Base-by-base conservation (phyloP, 2,329 filamentous ascomycete genomes). In the Cercospora brassicicola region DNA sequence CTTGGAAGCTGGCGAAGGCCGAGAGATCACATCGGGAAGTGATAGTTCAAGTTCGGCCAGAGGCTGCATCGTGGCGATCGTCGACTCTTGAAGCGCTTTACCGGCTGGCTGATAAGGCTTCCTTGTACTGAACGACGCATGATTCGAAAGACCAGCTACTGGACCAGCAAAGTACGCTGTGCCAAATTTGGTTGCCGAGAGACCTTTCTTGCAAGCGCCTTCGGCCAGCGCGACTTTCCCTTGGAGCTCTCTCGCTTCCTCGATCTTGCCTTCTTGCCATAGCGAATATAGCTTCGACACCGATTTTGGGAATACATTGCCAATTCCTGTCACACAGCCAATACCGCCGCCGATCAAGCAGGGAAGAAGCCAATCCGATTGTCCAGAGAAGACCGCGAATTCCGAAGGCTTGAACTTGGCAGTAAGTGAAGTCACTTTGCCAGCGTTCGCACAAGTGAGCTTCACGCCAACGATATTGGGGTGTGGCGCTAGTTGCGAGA, bases 111-210 rank as follows among this genome's bases (percentile, higher is more conserved):
- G 67, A 55, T 72, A 67, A 13, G 64, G 72, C 61, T 71, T 71
- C 59, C 69, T 55, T 15, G 67, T 55, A 39, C 64, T 30, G 33
- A 72, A 72, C 0, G 48, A 31, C 7, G 66, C 65, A 30, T 66
- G 64, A 18, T 66, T 67, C 13, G 33, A 28, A 8, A 67, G 60
- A 73, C 75, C 71, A 59, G 67, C 67, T n/a, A 62, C 56, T 0
- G 69, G 67, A 11, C 69, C 69, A n/a, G 69, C 67, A 28, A 71
- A 71, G 26, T 64, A 62, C 2, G 87, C 84, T 0, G 87, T 88
- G 0, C 88, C 89, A 74, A 89, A 90, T 79, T 91, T 91, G 20
- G 86, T 88, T 1, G 84, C 82, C 7, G 88, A 88, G 71, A 91
- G 89, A 5, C 89, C 89, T n/a, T 84, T 83, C 79, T 91, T 91